Evolutionary conservation across 2,329 filamentous ascomycete genomes (phyloP).

Genomic region (Alternaria incomplexa): DNA sequence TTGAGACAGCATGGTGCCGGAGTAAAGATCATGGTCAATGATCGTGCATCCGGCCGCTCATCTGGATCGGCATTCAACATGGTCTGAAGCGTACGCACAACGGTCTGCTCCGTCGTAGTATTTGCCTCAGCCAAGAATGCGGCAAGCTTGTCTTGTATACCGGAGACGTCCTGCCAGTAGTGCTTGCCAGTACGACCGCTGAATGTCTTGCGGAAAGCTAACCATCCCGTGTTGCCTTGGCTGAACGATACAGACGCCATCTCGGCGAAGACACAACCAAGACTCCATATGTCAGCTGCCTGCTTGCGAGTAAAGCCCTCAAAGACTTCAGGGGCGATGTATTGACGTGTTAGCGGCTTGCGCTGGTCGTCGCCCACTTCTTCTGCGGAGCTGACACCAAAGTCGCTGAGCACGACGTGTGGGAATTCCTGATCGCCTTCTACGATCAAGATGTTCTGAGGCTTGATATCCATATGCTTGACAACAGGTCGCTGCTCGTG

Average conservation of each 20-base stretch:
- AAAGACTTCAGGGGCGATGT: conserved; percentile 45
- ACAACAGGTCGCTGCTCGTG: conserved; percentile 46
- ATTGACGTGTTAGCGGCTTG: conserved; percentile 41
- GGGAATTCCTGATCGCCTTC: conserved; percentile 37
- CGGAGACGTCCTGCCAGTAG: conserved; percentile 45
- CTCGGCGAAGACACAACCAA: conserved; percentile 94
- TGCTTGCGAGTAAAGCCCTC: conserved; percentile 34
- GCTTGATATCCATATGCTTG: conserved; percentile 49
- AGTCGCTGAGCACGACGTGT: conserved; percentile 47
- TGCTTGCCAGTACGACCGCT: conserved; percentile 38
- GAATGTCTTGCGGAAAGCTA: conserved; percentile 36
- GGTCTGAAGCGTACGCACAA: conserved; percentile 36
- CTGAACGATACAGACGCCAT: conserved; percentile 67
- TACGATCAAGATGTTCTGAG: conserved; percentile 47
- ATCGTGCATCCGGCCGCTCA: conserved; percentile 39
- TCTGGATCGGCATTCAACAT: conserved; percentile 40
- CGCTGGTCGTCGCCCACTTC: conserved; percentile 20
- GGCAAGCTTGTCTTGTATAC: conserved; percentile 35
- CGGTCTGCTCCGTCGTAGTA: conserved; percentile 27
- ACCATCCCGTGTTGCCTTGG: conserved; percentile 31
- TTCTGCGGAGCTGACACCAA: conserved; percentile 44
- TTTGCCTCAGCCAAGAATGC: conserved; percentile 26
- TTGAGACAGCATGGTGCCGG: conserved; percentile 46
- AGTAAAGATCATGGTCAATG: conserved; percentile 40
- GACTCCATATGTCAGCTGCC: conserved; percentile 83